Conservation (phyloP, 2,329 filamentous ascomycete genomes). For the Colletotrichum echinochloae region DNA sequence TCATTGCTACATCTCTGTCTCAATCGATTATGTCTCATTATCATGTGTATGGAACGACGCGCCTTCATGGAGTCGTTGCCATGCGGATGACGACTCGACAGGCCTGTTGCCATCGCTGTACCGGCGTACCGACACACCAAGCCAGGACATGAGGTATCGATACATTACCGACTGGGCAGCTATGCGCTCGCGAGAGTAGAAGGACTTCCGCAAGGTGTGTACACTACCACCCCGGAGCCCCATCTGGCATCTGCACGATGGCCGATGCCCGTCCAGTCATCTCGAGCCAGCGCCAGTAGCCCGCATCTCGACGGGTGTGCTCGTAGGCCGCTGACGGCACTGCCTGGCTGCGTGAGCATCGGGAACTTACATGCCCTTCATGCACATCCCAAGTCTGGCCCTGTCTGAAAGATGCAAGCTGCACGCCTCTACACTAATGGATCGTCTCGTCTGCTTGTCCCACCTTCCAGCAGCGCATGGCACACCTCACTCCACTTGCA, state of each 20-base stretch:
- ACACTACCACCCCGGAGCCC: conserved; percentile 23
- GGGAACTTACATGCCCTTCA: conserved; percentile 37
- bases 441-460: conserved; percentile 18
- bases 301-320: conserved; percentile 27
- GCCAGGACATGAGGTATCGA: conserved; percentile 45
- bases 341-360: conserved; percentile 27
- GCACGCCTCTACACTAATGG: conserved; percentile 30
- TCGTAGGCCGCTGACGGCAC: conserved; percentile 13
- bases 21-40: background rate
- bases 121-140: conserved; percentile 3
- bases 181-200: conserved; percentile 48
- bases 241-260: conserved; percentile 41
- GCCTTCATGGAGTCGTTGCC: conserved; percentile 17
- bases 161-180: conserved; percentile 54
- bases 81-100: conserved; percentile 33
- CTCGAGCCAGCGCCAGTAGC: conserved; percentile 19
- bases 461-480: conserved; percentile 32
- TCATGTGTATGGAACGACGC: conserved; percentile 1
- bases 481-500: conserved; percentile 33
- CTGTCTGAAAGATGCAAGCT: conserved; percentile 20
- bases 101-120: conserved; percentile 18
- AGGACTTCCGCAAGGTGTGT: conserved; percentile 6
- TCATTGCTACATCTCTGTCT: background rate
- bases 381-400: conserved; percentile 30
- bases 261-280: conserved; percentile 22